Evolutionary conservation across 192 early-diverging fungal genomes (phyloP).

Genomic region (Backusella psychrophila): DNA sequence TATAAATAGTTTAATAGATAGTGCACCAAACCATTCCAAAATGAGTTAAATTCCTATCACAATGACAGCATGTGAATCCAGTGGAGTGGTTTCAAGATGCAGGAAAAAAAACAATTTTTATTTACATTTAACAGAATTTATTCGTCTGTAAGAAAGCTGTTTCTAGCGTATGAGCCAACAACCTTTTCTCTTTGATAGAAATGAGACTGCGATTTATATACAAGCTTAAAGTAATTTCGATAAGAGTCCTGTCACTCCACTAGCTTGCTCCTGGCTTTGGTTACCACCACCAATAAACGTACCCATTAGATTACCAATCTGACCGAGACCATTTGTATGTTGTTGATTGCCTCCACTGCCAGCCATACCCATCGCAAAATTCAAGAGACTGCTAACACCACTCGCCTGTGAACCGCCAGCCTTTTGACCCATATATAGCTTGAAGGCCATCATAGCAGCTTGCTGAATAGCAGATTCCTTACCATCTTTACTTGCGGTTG

Average conservation of each 20-base stretch:
- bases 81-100: too few relatives aligned
- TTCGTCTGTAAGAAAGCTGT: too few relatives aligned
- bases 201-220: background rate
- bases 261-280: background rate
- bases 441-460: slow-evolving; percentile 36
- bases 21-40: too few relatives aligned
- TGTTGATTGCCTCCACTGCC: slow-evolving; percentile 10
- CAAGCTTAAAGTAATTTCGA: background rate
- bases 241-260: background rate
- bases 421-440: slow-evolving; percentile 33
- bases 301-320: slow-evolving; percentile 2
- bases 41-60: too few relatives aligned
- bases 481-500: slow-evolving; percentile 1
- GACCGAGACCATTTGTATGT: background rate
- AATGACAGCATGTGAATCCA: too few relatives aligned
- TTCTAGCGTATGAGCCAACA: too few relatives aligned
- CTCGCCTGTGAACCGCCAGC: background rate
- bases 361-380: slow-evolving; percentile 7
- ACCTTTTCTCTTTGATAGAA: too few relatives aligned
- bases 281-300: background rate
- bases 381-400: slow-evolving; percentile 9
- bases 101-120: too few relatives aligned
- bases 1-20: too few relatives aligned
- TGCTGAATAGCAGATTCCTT: slow-evolving; percentile 20
- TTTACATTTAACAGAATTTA: too few relatives aligned